phyloP scores from a whole-genome alignment of 257 asterid genomes.

The Solanum clarkiae region DNA sequence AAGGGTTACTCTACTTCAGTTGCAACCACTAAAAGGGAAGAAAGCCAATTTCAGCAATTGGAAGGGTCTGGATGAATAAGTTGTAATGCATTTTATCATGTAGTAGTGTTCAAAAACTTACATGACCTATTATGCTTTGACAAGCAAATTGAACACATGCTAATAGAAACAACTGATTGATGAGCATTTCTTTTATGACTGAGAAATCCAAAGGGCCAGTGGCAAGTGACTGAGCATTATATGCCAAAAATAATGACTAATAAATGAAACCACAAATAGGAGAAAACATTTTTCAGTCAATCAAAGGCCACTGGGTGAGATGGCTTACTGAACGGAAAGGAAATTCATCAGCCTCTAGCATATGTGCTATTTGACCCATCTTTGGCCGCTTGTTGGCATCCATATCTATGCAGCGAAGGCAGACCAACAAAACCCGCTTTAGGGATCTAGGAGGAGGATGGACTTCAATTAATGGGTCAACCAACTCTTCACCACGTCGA shows the following conservation, averaged over 20 bases:
- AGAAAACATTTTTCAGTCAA: background rate
- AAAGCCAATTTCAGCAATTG: background rate
- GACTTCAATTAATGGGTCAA: constrained; percentile 57
- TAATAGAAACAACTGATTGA: background rate
- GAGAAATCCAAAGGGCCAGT: background rate
- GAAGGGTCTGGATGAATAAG: background rate
- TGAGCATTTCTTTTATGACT: background rate
- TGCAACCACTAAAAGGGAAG: background rate
- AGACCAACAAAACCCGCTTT: constrained; percentile 63
- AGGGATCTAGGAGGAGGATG: constrained; percentile 76
- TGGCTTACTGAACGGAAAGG: constrained; percentile 62
- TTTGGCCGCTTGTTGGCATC: constrained; percentile 89
- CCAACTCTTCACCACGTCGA: constrained; percentile 70
- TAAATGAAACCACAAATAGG: background rate
- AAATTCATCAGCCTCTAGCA: constrained; percentile 95
- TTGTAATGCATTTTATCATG: background rate
- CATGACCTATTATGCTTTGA: background rate
- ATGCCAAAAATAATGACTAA: background rate
- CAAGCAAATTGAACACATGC: background rate
- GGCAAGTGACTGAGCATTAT: background rate
- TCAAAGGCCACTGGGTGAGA: background rate
- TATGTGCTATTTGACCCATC: constrained; percentile 95
- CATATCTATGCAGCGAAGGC: constrained; percentile 87
- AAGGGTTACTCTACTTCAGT: background rate
- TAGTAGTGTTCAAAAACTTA: background rate